These are phyloP conservation scores for Blechomonas ayalai DNA, from an alignment of 208 protist species.

Conservation along the genomic window DNA sequence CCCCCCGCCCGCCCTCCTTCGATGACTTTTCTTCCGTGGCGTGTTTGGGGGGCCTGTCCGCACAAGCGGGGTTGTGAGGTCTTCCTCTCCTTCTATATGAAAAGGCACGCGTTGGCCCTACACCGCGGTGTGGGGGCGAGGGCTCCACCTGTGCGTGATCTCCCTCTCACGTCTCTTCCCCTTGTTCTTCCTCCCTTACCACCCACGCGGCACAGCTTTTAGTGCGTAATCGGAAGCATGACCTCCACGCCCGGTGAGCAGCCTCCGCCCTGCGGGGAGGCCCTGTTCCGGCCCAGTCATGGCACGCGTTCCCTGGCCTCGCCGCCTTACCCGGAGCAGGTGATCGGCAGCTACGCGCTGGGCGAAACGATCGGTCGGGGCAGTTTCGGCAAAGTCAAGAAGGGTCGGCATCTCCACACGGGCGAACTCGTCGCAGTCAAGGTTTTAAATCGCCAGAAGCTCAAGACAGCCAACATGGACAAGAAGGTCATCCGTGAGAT, in stretches of 20 bases:
- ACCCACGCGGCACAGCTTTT: too few species aligned
- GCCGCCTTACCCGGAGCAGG: constrained; percentile 33
- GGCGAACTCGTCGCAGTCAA: constrained; percentile 98
- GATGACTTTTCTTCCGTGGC: not conserved
- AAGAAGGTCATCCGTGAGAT: constrained; percentile 96
- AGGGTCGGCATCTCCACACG: constrained; percentile 95
- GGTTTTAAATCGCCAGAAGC: constrained; percentile 98
- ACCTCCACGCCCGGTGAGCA: not conserved
- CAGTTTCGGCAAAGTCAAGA: constrained; percentile 99
- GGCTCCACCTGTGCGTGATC: too few species aligned
- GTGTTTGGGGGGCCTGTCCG: too few species aligned
- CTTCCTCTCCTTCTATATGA: not conserved
- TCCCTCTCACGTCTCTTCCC: not conserved
- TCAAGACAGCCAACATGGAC: constrained; percentile 91
- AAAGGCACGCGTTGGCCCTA: not conserved
- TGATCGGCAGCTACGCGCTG: constrained; percentile 97
- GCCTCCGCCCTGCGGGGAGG: constrained; percentile 5
- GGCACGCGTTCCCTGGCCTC: constrained; percentile 3
- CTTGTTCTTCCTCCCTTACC: constrained; percentile 5
- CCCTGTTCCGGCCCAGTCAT: not conserved
- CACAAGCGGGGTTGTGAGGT: too few species aligned
- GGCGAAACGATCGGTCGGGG: constrained; percentile 98
- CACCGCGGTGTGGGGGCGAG: not conserved
- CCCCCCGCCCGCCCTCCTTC: not conserved
- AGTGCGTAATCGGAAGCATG: too few species aligned